A percentile compares a stretch with the other conserved stretches of the same genome.
phyloP scores from a whole-genome alignment of 495 filamentous ascomycete genomes.

The Platismatia glauca region DNA sequence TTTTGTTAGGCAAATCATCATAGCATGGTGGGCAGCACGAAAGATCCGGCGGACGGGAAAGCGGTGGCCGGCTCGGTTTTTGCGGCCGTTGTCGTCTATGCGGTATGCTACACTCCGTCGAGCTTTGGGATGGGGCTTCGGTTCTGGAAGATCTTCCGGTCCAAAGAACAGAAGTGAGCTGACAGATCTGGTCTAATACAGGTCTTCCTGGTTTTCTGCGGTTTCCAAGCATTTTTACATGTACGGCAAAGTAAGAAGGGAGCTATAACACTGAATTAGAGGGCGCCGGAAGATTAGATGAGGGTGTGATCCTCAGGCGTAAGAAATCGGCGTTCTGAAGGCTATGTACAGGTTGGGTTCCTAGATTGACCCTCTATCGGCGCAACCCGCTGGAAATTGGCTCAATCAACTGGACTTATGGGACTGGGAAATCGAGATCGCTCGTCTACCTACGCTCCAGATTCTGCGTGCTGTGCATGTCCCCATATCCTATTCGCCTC shows the following conservation, averaged over 20 bases:
- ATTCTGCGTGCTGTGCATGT: neutral
- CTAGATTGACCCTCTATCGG: neutral
- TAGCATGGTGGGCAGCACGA: slow-evolving; percentile 64
- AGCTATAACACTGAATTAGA: slow-evolving; percentile 62
- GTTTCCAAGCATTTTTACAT: slow-evolving; percentile 73
- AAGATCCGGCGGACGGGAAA: slow-evolving; percentile 62
- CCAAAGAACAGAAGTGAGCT: neutral
- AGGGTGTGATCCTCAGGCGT: neutral
- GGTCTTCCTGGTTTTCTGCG: slow-evolving; percentile 87
- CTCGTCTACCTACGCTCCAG: neutral
- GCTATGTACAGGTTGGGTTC: slow-evolving; percentile 3
- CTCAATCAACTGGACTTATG: neutral
- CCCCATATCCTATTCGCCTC: slow-evolving; percentile 1
- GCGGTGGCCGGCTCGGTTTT: slow-evolving; percentile 78
- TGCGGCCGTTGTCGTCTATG: slow-evolving; percentile 75
- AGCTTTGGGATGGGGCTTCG: neutral
- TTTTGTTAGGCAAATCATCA: slow-evolving; percentile 54
- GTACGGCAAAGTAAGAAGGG: slow-evolving; percentile 66
- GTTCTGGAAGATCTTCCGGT: neutral
- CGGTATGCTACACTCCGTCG: slow-evolving; percentile 42
- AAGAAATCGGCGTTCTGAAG: slow-evolving; percentile 3
- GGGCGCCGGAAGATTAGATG: neutral
- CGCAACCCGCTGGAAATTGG: neutral
- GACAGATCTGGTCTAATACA: slow-evolving; percentile 27
- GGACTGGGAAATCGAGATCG: neutral